Evolutionary conservation across 768 basidiomycete genomes (phyloP).

Genomic region (Boletus vinaceobasis): DNA sequence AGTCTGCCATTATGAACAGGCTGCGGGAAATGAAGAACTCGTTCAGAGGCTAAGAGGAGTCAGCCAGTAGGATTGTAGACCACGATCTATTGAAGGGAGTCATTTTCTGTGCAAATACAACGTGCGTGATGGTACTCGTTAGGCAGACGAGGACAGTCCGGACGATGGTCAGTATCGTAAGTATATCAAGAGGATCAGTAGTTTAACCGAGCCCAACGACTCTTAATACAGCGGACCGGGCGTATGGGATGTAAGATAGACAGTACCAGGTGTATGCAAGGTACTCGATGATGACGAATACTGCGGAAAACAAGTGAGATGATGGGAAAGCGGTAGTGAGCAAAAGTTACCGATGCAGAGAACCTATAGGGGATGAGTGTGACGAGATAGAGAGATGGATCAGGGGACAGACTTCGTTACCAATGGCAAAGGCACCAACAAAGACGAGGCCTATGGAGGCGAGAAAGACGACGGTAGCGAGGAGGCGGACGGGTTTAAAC

Average conservation of each 20-base stretch:
- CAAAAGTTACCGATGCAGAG: conserved; percentile 57
- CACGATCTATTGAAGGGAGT: not conserved
- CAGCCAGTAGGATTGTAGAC: not conserved
- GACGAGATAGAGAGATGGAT: not conserved
- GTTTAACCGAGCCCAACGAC: conserved; percentile 45
- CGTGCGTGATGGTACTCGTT: not conserved
- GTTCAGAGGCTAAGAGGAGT: conserved; percentile 46
- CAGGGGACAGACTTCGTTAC: conserved; percentile 52
- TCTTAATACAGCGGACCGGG: conserved; percentile 68
- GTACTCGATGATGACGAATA: conserved; percentile 90
- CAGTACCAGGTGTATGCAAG: conserved; percentile 90
- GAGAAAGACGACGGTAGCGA: conserved; percentile 77
- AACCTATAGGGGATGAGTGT: conserved; percentile 37
- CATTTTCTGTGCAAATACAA: not conserved
- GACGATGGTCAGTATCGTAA: conserved; percentile 7
- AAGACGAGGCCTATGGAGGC: conserved; percentile 80
- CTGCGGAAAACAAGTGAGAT: conserved; percentile 34
- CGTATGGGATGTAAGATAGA: conserved; percentile 89
- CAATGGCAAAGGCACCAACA: conserved; percentile 77
- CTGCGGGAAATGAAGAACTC: conserved; percentile 84
- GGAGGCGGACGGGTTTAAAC: conserved; percentile 90
- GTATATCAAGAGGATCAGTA: not conserved
- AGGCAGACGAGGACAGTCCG: not conserved
- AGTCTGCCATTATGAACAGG: conserved; percentile 64
- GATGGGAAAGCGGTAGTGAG: not conserved